Evolutionary conservation across 2,329 filamentous ascomycete species (phyloP), one percentile per base, ranked within the genome.

Genomic region (Hypocreales sp.): DNA sequence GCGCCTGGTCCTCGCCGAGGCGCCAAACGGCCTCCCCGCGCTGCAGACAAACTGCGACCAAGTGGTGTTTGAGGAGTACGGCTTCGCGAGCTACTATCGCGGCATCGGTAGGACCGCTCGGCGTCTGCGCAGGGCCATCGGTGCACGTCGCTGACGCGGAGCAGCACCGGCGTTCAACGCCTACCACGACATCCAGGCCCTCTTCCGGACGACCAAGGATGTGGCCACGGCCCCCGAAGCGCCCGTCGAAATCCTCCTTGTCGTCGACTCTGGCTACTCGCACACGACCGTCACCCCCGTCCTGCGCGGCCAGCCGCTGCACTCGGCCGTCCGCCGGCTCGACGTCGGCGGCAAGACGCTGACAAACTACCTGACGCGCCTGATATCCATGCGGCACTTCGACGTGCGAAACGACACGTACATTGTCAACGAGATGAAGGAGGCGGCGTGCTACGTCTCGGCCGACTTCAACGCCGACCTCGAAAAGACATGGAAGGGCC

Each of bases 21-120:
- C 83, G 24, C 78, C 84, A 4, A 93, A 92, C 52, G 74, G 77
- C 4, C 64, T 92, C 30, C 74, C 78, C 1, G 72, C 74, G 9
- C 56, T 98, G 36, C 84, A 94, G 52, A 71, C 76, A 21, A 90
- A 94, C 48, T 84, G 82, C 40, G 90, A 98, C 45, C 87, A 98
- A 58, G 83, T 98, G 46, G 72, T 95, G 2, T 95, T 98, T 59
- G 90, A 98, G 47, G 86, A 95, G 48, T 98, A 90, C 57, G 82
- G 82, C 3, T 98, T 98, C 52, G 70, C 77, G 8, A 78, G 79
- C 38, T 92, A 92, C 54, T 79, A 78, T 37, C 72, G 90, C 34
- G 75, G 71, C 31, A 60, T 80, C 36, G 80, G 80, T 70, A 48
- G 32, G 58, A n/a, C n/a, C n/a, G n/a, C n/a, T n/a, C n/a, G n/a